Base-by-base conservation (phyloP, 257 asterid genomes). In the Solanum stenotomum region DNA sequence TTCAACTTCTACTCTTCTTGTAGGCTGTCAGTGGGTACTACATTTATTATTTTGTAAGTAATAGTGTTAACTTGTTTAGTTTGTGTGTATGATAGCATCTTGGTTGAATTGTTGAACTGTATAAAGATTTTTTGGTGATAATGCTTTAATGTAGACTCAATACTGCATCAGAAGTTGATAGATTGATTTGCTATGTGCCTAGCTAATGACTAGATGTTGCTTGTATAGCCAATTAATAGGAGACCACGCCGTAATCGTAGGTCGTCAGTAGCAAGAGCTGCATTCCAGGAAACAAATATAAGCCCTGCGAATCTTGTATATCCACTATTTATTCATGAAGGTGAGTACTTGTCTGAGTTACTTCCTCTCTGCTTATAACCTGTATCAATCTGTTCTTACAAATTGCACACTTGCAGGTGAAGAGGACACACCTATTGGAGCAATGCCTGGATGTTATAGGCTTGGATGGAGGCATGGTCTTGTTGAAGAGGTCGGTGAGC, bases 391-490 rank as follows among this genome's bases (percentile, higher is more conserved):
- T 49, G 44, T 49, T 82, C 23, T 49, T 49, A 82, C 86, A 31
- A 82, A 31, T 82, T 20, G 12, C 44, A 31, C 89, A 67, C 76
- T 87, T 88, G 86, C 93, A 97, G 99, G 99, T 88, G 98, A 95
- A 91, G 98, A 96, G 90, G 99, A 97, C 90, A 94, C 96, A 25
- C 98, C 99, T 46, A 97, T 97, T 88, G 99, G 99, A 90, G 99
- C 99, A 76, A 97, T 97, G 99, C 99, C 99, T 29, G 99, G 99
- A 86, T 97, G 99, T 88, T 97, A 94, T 87, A 94, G 99, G 91
- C 98, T 97, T 71, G 99, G 99, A 40, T 97, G 99, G 99, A 95
- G 98, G 86, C 98, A 93, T 88, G 99, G 99, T 61, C 98, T 97
- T 87, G 92, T 97, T 42, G 96, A 97, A 94, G 99, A 97, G 99